Base-by-base conservation (phyloP, 495 filamentous ascomycete genomes). In the Xylaria palmicola region DNA sequence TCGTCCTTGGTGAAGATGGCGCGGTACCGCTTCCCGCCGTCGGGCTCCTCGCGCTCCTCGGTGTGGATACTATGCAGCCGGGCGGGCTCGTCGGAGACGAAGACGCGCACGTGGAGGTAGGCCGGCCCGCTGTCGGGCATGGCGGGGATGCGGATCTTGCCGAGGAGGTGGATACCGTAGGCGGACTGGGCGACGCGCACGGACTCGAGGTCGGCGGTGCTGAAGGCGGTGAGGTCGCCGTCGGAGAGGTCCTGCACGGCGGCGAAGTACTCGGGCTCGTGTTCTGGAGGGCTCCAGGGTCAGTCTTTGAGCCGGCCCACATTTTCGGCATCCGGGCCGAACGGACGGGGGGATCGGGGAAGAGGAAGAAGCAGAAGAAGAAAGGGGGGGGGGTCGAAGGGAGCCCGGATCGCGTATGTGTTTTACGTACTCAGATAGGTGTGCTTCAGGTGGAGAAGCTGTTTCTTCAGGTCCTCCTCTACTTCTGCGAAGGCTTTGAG, bases 91-190 rank as follows among this genome's bases (percentile, higher is more conserved):
- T 79, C 70, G 3, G 74, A 69, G 19, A 79, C 74, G 67, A 85
- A 85, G 30, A 79, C 69, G 37, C 83, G 76, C 61, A 85, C 75
- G 65, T 79, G 77, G 26, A 82, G 66, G 60, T 77, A 82, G 0
- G 73, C 75, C 13, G 74, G 75, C 0, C 76, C 76, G 1, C 62
- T 59, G 39, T 77, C 72, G 24, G 74, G 70, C 67, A 75, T 50
- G 32, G 75, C 73, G 5, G 79, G 81, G 26, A 86, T 69, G 20
- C 75, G 76, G 43, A 86, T 66, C 63, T 84, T 85, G 63, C 82
- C 82, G 60, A 87, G 82, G 15, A 87, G 64, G 65, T 84, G 81
- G 10, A 82, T 62, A 1, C 84, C 83, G 64, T 86, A 86, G 1
- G 81, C 79, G 0, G 77, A 77, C 6, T 64, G 67, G 29, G 76